phyloP scores from a whole-genome alignment of 1,284 basidiomycete genomes.

The Ceratobasidium sp. region DNA sequence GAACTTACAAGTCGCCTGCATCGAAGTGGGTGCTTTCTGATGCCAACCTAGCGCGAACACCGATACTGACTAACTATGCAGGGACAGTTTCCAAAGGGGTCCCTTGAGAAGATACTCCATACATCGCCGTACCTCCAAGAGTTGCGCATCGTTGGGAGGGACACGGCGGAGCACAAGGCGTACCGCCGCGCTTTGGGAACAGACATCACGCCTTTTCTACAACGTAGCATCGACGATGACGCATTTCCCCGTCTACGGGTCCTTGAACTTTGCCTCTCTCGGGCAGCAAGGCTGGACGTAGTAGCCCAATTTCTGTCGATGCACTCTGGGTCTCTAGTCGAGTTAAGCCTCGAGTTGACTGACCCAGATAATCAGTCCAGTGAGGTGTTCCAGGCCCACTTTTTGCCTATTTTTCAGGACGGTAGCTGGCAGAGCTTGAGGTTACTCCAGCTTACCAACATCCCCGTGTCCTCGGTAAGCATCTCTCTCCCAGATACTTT shows the following conservation, averaged over 20 bases:
- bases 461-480: background rate
- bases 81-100: background rate
- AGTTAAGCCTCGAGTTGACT: background rate
- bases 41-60: background rate
- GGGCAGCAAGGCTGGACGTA: background rate
- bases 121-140: constrained; percentile 20
- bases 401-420: constrained; percentile 12
- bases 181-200: background rate
- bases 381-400: background rate
- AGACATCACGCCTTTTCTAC: constrained; percentile 9
- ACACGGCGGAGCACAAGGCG: constrained; percentile 5
- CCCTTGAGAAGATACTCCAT: constrained; percentile 13
- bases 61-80: background rate
- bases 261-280: background rate
- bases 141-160: constrained; percentile 9
- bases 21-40: background rate
- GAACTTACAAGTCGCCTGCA: background rate
- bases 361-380: background rate
- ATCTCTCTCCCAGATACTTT: background rate
- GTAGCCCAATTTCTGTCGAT: background rate
- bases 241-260: background rate
- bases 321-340: background rate
- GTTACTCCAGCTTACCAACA: background rate
- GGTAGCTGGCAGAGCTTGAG: background rate
- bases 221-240: background rate